Percentiles rank a stretch among this genome's conserved stretches.
Evolutionary conservation across 495 filamentous ascomycete species (phyloP).

Genomic region (Annulohypoxylon maeteangense): DNA sequence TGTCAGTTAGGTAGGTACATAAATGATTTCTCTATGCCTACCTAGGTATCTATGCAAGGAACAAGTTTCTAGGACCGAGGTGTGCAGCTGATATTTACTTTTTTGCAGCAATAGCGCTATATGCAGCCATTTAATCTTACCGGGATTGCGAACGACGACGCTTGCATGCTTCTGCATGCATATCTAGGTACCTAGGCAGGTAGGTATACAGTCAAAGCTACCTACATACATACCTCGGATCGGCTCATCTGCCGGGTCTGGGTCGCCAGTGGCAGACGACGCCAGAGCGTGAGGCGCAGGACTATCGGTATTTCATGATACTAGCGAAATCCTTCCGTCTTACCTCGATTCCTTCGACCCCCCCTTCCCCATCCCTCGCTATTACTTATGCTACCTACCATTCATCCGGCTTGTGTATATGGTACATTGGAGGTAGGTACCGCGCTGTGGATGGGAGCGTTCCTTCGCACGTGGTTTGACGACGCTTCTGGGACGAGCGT

Average conservation of each 20-base stretch:
- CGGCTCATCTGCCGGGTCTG: neutral
- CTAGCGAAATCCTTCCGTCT: neutral
- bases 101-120: neutral
- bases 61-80: neutral
- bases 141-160: neutral
- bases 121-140: neutral
- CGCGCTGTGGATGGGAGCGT: neutral
- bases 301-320: neutral
- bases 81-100: neutral
- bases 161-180: neutral
- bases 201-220: neutral
- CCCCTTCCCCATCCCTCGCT: neutral
- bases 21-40: neutral
- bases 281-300: neutral
- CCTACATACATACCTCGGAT: neutral
- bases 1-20: too few relatives aligned
- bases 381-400: neutral
- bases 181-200: neutral
- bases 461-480: neutral
- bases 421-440: neutral
- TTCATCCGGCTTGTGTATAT: neutral
- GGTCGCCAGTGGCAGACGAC: neutral
- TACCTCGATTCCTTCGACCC: neutral
- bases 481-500: neutral
- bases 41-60: too few relatives aligned